Evolutionary conservation across 2,329 filamentous ascomycete species (phyloP).

Genomic region (Sphaerulina vaccinii): DNA sequence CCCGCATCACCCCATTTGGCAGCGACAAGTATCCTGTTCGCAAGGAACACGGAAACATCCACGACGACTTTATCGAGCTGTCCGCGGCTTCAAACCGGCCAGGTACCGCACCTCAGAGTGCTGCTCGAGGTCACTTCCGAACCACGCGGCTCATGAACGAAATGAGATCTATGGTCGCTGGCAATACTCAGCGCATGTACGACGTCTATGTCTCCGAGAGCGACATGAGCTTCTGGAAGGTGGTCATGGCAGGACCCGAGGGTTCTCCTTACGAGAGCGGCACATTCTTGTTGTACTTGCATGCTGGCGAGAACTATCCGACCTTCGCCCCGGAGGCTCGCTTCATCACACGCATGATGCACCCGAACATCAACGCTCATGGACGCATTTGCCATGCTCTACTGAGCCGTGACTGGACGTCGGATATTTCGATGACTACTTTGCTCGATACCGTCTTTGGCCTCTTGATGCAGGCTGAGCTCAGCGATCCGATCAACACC

Average conservation of each 20-base stretch:
- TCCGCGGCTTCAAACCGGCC: slow-evolving; percentile 11
- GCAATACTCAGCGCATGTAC: slow-evolving; percentile 35
- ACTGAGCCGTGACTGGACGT: slow-evolving; percentile 39
- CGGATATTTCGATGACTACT: slow-evolving; percentile 36
- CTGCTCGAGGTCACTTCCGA: slow-evolving; percentile 28
- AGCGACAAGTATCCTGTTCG: slow-evolving; percentile 35
- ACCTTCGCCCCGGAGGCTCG: slow-evolving; percentile 38
- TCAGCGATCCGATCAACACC: slow-evolving; percentile 36
- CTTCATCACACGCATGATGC: slow-evolving; percentile 41
- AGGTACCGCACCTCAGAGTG: neutral
- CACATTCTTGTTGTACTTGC: slow-evolving; percentile 40
- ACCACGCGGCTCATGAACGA: slow-evolving; percentile 36
- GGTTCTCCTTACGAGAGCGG: slow-evolving; percentile 36
- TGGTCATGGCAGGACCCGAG: slow-evolving; percentile 40
- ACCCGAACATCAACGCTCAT: slow-evolving; percentile 42
- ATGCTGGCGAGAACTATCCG: slow-evolving; percentile 40
- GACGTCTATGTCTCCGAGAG: slow-evolving; percentile 43
- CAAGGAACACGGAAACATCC: slow-evolving; percentile 37
- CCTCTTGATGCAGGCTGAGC: slow-evolving; percentile 38
- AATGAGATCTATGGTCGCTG: slow-evolving; percentile 36
- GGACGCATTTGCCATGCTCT: slow-evolving; percentile 41
- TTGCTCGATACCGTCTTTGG: slow-evolving; percentile 39
- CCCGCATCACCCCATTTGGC: slow-evolving; percentile 30
- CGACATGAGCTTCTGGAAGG: slow-evolving; percentile 44
- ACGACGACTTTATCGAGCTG: slow-evolving; percentile 35